Conservation (phyloP, 441 rosid species). For the Jatropha podagrica region DNA sequence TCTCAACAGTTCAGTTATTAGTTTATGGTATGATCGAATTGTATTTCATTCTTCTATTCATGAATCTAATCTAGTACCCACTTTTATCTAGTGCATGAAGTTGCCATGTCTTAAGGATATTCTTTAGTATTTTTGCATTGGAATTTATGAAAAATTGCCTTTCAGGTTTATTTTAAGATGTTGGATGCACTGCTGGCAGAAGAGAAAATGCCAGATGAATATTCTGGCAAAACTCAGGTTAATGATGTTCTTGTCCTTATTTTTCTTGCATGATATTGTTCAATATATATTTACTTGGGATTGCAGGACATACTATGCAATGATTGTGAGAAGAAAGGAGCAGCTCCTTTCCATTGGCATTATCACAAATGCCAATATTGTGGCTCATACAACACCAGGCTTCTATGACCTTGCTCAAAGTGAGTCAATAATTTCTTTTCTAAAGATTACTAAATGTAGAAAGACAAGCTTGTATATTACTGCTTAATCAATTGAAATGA, state of each 20-base stretch:
- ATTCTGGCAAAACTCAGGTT: conserved; percentile 73
- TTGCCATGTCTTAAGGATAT: background rate
- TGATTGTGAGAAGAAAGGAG: conserved; percentile 81
- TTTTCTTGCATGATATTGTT: background rate
- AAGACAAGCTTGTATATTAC: conserved; percentile 3
- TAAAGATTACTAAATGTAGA: background rate
- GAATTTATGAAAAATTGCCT: conserved; percentile 16
- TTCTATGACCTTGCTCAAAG: conserved; percentile 34
- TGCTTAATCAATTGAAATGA: conserved; percentile 16
- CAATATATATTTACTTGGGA: background rate
- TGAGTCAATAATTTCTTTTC: conserved; percentile 21
- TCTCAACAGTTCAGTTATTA: background rate
- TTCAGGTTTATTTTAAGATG: conserved; percentile 80
- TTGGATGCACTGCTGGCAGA: conserved; percentile 76
- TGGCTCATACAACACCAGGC: conserved; percentile 80
- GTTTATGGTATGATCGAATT: background rate
- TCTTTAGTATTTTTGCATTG: background rate
- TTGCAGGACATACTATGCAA: conserved; percentile 71
- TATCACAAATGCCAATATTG: conserved; percentile 75
- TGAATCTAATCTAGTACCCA: background rate
- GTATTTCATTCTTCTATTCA: background rate
- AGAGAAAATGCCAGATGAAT: conserved; percentile 78
- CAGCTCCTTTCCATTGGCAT: conserved; percentile 72
- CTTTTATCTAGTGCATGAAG: background rate
- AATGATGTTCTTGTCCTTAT: conserved; percentile 11